These are phyloP conservation scores for Didymella keratinophila DNA, from an alignment of 2,329 filamentous ascomycete genomes.

Conservation along the genomic window DNA sequence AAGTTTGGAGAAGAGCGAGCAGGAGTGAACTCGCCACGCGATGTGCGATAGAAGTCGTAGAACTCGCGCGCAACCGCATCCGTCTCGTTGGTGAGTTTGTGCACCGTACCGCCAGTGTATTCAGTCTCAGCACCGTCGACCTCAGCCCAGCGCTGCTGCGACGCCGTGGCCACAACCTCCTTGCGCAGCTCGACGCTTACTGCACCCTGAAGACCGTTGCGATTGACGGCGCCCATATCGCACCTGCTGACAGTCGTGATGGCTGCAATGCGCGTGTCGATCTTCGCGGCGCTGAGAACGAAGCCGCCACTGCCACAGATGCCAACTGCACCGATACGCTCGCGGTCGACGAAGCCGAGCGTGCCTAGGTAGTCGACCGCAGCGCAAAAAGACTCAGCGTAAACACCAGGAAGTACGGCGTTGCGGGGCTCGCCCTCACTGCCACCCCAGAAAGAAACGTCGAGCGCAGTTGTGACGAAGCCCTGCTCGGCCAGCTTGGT, in stretches of 20 bases:
- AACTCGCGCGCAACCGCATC: constrained; percentile 37
- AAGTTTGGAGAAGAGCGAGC: constrained; percentile 7
- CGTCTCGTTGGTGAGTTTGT: constrained; percentile 29
- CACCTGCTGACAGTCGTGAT: not conserved
- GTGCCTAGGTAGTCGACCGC: constrained; percentile 42
- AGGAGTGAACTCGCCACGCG: constrained; percentile 40
- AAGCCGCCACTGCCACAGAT: not conserved
- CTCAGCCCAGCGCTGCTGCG: constrained; percentile 1
- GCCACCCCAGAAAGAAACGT: constrained; percentile 36
- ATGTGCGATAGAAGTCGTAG: constrained; percentile 47
- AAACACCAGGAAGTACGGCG: constrained; percentile 36
- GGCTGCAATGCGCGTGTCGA: not conserved
- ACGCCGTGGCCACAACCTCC: not conserved
- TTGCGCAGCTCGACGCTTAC: not conserved
- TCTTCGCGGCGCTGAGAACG: not conserved
- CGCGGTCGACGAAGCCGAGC: not conserved
- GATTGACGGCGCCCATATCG: not conserved
- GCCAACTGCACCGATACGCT: not conserved
- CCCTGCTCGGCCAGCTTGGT: constrained; percentile 39
- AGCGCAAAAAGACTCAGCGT: constrained; percentile 42
- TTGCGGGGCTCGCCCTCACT: constrained; percentile 40
- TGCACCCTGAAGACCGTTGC: not conserved
- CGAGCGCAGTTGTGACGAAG: constrained; percentile 37
- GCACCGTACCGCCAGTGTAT: not conserved
- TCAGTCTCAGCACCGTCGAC: not conserved